Evolutionary conservation across 2,329 filamentous ascomycete species (phyloP).

Genomic region (Epicoccum sorghinum): DNA sequence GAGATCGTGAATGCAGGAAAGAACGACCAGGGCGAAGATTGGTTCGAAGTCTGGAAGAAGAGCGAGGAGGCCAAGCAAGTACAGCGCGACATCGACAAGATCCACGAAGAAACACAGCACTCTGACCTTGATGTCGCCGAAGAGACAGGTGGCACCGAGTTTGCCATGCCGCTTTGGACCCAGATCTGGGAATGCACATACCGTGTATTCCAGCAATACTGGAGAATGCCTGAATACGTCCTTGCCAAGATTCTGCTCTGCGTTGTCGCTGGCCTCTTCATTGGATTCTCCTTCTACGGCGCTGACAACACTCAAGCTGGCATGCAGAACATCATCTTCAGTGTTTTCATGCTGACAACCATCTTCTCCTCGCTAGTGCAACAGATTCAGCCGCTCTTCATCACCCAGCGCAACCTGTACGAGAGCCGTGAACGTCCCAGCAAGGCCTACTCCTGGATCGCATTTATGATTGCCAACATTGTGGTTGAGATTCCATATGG

Average conservation of each 20-base stretch:
- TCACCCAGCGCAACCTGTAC: conserved; percentile 64
- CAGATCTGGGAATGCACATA: conserved; percentile 47
- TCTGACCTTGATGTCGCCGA: conserved; percentile 35
- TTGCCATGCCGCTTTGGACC: conserved; percentile 50
- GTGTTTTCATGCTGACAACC: conserved; percentile 58
- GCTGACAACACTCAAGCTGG: conserved; percentile 47
- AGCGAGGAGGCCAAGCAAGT: conserved; percentile 32
- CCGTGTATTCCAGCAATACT: conserved; percentile 55
- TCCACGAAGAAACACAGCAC: conserved; percentile 46
- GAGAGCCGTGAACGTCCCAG: conserved; percentile 66
- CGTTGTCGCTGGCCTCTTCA: conserved; percentile 37
- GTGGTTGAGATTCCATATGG: conserved; percentile 74
- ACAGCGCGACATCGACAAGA: conserved; percentile 47
- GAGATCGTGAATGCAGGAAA: conserved; percentile 50
- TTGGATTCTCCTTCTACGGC: conserved; percentile 53
- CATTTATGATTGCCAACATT: conserved; percentile 74
- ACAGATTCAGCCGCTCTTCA: conserved; percentile 65
- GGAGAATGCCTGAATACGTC: conserved; percentile 54
- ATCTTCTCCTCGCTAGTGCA: conserved; percentile 57
- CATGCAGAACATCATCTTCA: conserved; percentile 55
- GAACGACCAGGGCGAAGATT: conserved; percentile 42
- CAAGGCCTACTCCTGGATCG: conserved; percentile 77
- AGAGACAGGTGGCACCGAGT: conserved; percentile 49
- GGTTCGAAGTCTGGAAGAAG: conserved; percentile 49
- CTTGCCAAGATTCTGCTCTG: conserved; percentile 40